Evolutionary conservation across 164 flowering plant genomes (phyloP), one percentile per base, ranked within the genome.

Genomic region (Annona cherimola): DNA sequence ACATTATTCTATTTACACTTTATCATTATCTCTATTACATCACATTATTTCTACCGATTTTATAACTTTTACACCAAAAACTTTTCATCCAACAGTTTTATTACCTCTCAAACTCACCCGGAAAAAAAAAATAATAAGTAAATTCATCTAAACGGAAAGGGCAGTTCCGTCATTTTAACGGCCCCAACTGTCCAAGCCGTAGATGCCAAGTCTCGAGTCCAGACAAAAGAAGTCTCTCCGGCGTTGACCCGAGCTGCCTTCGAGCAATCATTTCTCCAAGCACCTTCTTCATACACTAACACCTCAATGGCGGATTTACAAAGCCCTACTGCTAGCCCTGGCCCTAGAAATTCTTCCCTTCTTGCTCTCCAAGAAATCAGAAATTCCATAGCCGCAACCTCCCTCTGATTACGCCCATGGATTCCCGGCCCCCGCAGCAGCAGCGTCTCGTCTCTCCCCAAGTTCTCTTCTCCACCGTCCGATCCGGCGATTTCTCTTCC

Each of bases 401-500:
- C 62, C 54, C 44, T 42, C 12, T 41, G 70, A 16, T 8, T 71
- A 19, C 46, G 19, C 6, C 42, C 63, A 88, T 88, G 92, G 92
- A 87, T 59, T 76, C 84, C 40, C 83, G 18, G 5, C 4, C 81
- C 74, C 81, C 87, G 9, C 77, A 86, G 12, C n/a, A n/a, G n/a
- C 55, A 50, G 7, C 83, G 90, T 14, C 84, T 90, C 81, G 73
- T 91, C 61, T 75, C 89, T 76, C 92, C 88, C 77, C 96, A 87
- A 71, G 78, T 86, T 26, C 82, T 93, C 77, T 90, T 90, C 86
- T 54, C 90, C 5, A 84, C 87, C 45, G 91, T 90, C 45, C 83
- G 89, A 82, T 85, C 91, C 14, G 87, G 86, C 19, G 90, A 94
- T 71, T 81, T 90, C 11, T 85, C 80, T 1, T 42, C 82, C 2